Evolutionary conservation across 257 asterid genomes (phyloP).

Genomic region (Fraxinus pennsylvanica): DNA sequence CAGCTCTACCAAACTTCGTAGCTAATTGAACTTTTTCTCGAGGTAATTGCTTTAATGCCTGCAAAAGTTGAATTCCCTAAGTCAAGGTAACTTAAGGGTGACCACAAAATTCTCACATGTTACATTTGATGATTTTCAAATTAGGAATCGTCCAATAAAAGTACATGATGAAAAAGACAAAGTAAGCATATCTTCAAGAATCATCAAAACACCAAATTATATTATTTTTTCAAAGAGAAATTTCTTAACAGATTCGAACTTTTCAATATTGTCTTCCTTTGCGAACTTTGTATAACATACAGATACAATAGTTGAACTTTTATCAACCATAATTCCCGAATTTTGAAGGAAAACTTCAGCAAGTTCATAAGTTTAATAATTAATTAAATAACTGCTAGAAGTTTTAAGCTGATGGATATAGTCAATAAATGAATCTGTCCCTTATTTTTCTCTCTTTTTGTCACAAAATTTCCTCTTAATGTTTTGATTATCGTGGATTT

Average conservation of each 20-base stretch:
- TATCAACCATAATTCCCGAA: neutral
- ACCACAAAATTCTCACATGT: neutral
- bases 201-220: neutral
- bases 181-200: neutral
- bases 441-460: neutral
- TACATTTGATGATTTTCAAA: neutral
- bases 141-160: too few relatives aligned
- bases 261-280: neutral
- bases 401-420: neutral
- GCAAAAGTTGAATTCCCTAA: conserved; percentile 10
- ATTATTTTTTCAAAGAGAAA: neutral
- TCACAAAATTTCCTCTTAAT: neutral
- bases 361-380: too few relatives aligned
- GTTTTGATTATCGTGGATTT: neutral
- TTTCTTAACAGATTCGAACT: neutral
- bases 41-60: conserved; percentile 66
- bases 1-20: conserved; percentile 57
- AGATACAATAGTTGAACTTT: neutral
- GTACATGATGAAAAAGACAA: too few relatives aligned
- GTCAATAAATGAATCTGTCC: neutral
- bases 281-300: too few relatives aligned
- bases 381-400: too few relatives aligned
- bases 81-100: neutral
- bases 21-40: conserved; percentile 62
- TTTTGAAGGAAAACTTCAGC: neutral